Base-by-base conservation (phyloP, 2,329 filamentous ascomycete genomes). In the Colletotrichum sp. region DNA sequence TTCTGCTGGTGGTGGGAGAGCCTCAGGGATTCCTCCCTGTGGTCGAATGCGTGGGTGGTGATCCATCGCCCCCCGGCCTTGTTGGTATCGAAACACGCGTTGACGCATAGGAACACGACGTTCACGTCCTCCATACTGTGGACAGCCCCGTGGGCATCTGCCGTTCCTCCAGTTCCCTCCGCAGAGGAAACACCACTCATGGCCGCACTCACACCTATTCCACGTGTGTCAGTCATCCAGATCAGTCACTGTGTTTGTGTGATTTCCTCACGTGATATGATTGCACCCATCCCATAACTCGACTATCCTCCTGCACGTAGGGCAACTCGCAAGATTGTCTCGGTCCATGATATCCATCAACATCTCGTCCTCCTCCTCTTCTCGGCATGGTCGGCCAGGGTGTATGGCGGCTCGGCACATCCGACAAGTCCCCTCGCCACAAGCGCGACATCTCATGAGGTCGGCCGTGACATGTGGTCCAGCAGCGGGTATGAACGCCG, bases 271-370 rank as follows among this genome's bases (percentile, higher is more conserved):
- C 38, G 88, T 91, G 87, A 92, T 92, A 78, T 93, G 91, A 79
- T 92, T 92, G 81, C 90, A 92, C 31, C 91, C 91, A 79, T 90
- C 89, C 74, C 88, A 89, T 13, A 91, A 82, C 79, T 92, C 90
- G 29, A 92, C 89, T 81, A 92, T 84, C 36, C 88, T 84, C 69
- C 84, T 85, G 79, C 90, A 92, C 61, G 82, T 86, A 74, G 87
- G 87, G 78, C 90, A 92, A 33, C 86, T 84, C 75, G 89, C 86
- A 87, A 89, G 91, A 18, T 88, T 88, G 61, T 87, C 80, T 54
- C 86, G 82, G 72, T 87, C 85, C 9, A 88, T 89, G 69, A 89
- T 81, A 57, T 86, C 83, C 13, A 90, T 83, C 4, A 76, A 34
- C 64, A 66, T 47, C 43, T 76, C 70, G 21, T 77, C 70, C 31